These are phyloP conservation scores for Amylostereum areolatum DNA, from an alignment of 1,284 basidiomycete genomes.

Conservation along the genomic window DNA sequence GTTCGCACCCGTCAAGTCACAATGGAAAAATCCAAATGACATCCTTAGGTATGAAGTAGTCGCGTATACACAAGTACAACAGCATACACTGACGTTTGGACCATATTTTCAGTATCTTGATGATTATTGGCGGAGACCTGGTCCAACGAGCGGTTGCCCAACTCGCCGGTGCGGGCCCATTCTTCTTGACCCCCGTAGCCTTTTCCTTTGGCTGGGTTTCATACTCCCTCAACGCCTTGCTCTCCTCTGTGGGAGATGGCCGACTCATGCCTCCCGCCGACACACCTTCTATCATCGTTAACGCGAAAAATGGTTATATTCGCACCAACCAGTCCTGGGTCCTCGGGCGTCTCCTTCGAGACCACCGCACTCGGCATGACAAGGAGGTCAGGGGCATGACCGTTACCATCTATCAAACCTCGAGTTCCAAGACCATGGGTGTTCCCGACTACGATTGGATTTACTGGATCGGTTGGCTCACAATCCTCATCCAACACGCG, in stretches of 20 bases:
- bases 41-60: conserved; percentile 7
- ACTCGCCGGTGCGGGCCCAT: conserved; percentile 18
- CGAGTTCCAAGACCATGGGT: conserved; percentile 9
- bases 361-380: conserved; percentile 11
- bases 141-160: conserved; percentile 27
- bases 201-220: conserved; percentile 34
- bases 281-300: conserved; percentile 19
- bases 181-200: conserved; percentile 25
- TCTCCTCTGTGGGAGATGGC: conserved; percentile 22
- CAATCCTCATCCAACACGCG: conserved; percentile 21
- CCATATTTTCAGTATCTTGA: conserved; percentile 17
- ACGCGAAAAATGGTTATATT: conserved; percentile 20
- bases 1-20: conserved; percentile 14
- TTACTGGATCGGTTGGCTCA: conserved; percentile 19
- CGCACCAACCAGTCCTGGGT: conserved; percentile 25
- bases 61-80: too few species aligned
- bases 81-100: too few species aligned
- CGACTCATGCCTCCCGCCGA: conserved; percentile 25
- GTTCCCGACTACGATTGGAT: conserved; percentile 23
- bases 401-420: conserved; percentile 16
- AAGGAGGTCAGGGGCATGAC: conserved; percentile 11
- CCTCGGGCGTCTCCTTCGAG: conserved; percentile 24
- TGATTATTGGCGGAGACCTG: conserved; percentile 30
- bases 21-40: conserved; percentile 25
- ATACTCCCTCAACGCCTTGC: conserved; percentile 25